These are phyloP conservation scores for Oryza coarctata DNA, from an alignment of 176 grass and related monocot species.

Conservation along the genomic window DNA sequence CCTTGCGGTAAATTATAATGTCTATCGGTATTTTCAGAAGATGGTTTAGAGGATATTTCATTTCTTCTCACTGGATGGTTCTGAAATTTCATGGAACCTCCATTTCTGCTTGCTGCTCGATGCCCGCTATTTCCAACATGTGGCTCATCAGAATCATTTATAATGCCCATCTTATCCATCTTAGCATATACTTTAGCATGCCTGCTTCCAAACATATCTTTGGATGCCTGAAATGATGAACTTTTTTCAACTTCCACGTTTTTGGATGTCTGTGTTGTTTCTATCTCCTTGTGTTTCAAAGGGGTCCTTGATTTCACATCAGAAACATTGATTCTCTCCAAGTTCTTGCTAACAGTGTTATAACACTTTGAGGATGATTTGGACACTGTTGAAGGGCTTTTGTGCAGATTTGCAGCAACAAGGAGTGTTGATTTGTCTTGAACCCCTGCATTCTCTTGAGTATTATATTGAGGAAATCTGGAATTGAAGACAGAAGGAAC, in stretches of 20 bases:
- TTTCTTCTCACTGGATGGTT: conserved; percentile 17
- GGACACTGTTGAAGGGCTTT: neutral
- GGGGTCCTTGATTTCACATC: conserved; percentile 28
- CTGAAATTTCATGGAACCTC: neutral
- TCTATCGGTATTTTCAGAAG: neutral
- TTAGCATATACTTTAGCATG: conserved; percentile 24
- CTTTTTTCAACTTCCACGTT: conserved; percentile 22
- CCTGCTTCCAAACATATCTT: conserved; percentile 22
- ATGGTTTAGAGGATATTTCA: neutral
- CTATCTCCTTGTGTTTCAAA: conserved; percentile 30
- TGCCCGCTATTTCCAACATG: neutral
- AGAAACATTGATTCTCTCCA: conserved; percentile 30
- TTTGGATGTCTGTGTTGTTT: neutral
- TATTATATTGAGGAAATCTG: conserved; percentile 20
- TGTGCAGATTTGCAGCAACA: conserved; percentile 21
- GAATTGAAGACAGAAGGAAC: conserved; percentile 56
- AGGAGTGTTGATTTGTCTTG: conserved; percentile 29
- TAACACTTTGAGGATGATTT: conserved; percentile 31
- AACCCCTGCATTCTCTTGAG: conserved; percentile 24
- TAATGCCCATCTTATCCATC: neutral
- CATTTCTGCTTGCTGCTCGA: neutral
- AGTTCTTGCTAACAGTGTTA: conserved; percentile 23
- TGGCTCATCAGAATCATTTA: conserved; percentile 32
- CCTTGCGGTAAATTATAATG: conserved; percentile 7
- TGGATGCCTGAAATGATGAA: conserved; percentile 15